A percentile compares a stretch with the other conserved stretches of the same genome.
Conservation (phyloP, 805 yeast species). For the Debaryomyces tyrocola region DNA sequence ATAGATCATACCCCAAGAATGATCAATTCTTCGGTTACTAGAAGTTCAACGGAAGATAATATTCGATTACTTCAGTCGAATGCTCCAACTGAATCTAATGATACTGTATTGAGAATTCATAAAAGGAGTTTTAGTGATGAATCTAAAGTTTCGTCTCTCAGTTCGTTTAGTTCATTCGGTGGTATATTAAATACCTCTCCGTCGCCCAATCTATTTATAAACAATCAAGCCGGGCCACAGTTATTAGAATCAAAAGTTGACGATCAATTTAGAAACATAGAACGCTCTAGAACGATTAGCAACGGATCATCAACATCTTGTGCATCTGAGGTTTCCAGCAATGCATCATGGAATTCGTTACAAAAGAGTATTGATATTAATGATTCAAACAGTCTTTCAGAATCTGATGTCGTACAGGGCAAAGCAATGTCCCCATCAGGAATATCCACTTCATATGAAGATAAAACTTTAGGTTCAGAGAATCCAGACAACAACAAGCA, state of each 20-base stretch:
- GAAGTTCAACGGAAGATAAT: slow-evolving; percentile 12
- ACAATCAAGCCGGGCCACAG: not conserved
- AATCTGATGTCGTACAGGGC: not conserved
- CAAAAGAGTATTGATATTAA: slow-evolving; percentile 25
- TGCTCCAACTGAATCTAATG: slow-evolving; percentile 7
- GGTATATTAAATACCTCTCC: slow-evolving; percentile 23
- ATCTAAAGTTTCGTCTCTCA: slow-evolving; percentile 37
- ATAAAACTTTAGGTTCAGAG: not conserved
- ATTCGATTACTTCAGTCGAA: slow-evolving; percentile 11
- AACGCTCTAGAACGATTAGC: not conserved
- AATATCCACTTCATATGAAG: not conserved
- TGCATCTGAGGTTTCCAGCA: not conserved
- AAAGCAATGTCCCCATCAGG: not conserved
- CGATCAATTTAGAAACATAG: not conserved
- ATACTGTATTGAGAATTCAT: slow-evolving; percentile 12
- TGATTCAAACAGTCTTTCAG: not conserved
- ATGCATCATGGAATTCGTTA: slow-evolving; percentile 27
- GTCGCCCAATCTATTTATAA: not conserved
- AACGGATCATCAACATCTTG: slow-evolving; percentile 4
- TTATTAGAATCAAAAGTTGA: too few relatives aligned
- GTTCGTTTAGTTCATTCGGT: slow-evolving; percentile 36
- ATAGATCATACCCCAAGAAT: not conserved
- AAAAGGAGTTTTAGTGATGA: slow-evolving; percentile 39
- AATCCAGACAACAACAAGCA: not conserved
- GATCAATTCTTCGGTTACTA: slow-evolving; percentile 5